These are phyloP conservation scores for Clarireedia sp. DNA, from an alignment of 2,329 filamentous ascomycete genomes.

Conservation along the genomic window DNA sequence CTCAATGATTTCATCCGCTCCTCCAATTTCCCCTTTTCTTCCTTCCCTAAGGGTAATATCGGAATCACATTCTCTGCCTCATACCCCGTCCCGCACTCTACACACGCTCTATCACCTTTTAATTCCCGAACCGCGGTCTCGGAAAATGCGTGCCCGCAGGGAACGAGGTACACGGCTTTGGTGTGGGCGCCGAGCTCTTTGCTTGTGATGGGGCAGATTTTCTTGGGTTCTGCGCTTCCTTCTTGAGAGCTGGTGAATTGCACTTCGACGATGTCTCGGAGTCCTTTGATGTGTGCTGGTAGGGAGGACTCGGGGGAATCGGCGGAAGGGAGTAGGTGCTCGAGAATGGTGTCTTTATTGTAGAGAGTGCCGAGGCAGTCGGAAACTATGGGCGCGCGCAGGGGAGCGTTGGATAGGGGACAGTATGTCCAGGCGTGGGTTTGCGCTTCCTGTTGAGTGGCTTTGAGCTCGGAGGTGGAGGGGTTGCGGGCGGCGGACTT, in stretches of 20 bases:
- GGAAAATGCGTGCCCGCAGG: constrained; percentile 91
- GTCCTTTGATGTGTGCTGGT: constrained; percentile 53
- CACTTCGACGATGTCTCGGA: constrained; percentile 82
- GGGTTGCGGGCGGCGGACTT: constrained; percentile 81
- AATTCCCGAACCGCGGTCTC: constrained; percentile 79
- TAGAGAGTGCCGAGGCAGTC: constrained; percentile 80
- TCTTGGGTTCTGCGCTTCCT: constrained; percentile 42
- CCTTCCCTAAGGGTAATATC: constrained; percentile 63
- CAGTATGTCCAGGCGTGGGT: constrained; percentile 82
- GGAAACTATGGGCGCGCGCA: constrained; percentile 64
- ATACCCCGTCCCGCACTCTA: constrained; percentile 71
- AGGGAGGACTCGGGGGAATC: constrained; percentile 30
- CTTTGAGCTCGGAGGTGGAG: constrained; percentile 80
- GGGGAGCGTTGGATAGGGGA: constrained; percentile 70
- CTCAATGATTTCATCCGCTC: constrained; percentile 61
- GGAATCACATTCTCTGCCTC: constrained; percentile 69
- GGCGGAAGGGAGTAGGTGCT: constrained; percentile 46
- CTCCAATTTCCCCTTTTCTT: constrained; percentile 61
- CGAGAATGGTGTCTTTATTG: constrained; percentile 86
- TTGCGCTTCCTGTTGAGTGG: constrained; percentile 75
- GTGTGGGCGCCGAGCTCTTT: constrained; percentile 74
- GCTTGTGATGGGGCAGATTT: constrained; percentile 75
- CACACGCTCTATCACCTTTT: constrained; percentile 48
- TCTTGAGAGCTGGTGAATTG: constrained; percentile 50
- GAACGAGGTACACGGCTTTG: constrained; percentile 82